phyloP scores from a whole-genome alignment of 352 stramenopile genomes.

The Paralagenidium karlingii region DNA sequence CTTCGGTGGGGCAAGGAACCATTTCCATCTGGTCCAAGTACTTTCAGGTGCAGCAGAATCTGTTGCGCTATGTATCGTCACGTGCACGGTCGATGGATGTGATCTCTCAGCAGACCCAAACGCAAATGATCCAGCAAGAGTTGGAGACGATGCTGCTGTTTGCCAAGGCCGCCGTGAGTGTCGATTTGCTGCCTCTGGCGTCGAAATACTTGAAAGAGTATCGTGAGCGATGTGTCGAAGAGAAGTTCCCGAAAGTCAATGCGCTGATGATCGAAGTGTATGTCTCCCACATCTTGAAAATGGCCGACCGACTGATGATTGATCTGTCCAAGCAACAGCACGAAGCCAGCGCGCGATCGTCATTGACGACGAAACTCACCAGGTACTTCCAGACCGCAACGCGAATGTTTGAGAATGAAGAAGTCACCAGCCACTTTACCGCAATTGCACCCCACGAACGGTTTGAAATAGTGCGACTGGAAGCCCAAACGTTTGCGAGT shows the following conservation, averaged over 20 bases:
- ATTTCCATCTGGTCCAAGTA: conserved; percentile 50
- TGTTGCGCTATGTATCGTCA: no score
- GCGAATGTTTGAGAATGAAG: conserved; percentile 73
- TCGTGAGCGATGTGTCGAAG: conserved; percentile 47
- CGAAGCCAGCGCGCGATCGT: conserved; percentile 4
- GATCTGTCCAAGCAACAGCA: conserved; percentile 8
- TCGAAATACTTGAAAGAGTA: conserved; percentile 73
- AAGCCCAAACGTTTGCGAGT: conserved; percentile 52
- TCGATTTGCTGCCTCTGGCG: conserved; percentile 52
- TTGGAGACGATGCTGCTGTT: conserved; percentile 50
- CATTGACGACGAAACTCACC: conserved; percentile 28
- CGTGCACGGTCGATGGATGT: no score
- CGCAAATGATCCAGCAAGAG: conserved; percentile 14
- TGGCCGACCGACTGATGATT: conserved; percentile 46
- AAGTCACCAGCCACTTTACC: conserved; percentile 60
- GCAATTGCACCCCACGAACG: conserved; percentile 21
- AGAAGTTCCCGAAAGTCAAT: conserved; percentile 60
- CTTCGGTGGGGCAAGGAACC: conserved; percentile 32
- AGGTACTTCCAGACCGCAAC: conserved; percentile 62
- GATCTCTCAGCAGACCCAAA: conserved; percentile 17
- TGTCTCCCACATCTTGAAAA: conserved; percentile 64
- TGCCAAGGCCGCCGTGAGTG: conserved; percentile 42
- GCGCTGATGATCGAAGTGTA: conserved; percentile 73
- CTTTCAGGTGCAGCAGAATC: conserved; percentile 41
- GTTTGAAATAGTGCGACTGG: conserved; percentile 38